A percentile compares a stretch with the other conserved stretches of the same genome.
phyloP scores from a whole-genome alignment of 23 red algal species.

The Pyropia yezoensis region DNA sequence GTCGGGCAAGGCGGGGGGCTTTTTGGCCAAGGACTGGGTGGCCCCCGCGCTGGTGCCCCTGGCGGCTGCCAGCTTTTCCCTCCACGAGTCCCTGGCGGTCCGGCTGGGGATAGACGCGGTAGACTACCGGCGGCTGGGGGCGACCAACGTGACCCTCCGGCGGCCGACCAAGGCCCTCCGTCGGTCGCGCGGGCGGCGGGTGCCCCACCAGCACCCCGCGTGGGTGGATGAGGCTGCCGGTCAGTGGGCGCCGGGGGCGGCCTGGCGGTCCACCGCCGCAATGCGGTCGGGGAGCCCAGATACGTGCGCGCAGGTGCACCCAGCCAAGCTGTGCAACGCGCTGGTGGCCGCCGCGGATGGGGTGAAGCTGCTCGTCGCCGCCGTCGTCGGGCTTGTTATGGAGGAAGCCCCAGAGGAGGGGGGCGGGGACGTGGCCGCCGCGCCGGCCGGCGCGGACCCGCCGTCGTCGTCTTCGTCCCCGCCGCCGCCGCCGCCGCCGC shows the following conservation, averaged over 20 bases:
- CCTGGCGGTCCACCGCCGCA: not conserved
- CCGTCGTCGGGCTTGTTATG: conserved; percentile 14
- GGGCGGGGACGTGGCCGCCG: not conserved
- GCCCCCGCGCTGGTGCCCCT: conserved; percentile 1
- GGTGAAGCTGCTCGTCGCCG: conserved; percentile 7
- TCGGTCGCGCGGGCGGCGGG: too few species aligned
- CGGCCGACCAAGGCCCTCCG: too few species aligned
- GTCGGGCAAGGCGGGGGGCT: conserved; percentile 57
- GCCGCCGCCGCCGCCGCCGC: too few species aligned
- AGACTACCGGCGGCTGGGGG: too few species aligned
- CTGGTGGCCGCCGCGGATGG: conserved; percentile 10
- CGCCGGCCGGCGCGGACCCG: not conserved
- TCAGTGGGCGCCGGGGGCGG: not conserved
- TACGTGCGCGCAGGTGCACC: conserved; percentile 47
- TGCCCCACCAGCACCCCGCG: too few species aligned
- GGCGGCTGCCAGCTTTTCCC: conserved; percentile 17
- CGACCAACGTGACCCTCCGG: too few species aligned
- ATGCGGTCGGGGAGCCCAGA: conserved; percentile 10
- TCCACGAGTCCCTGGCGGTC: conserved; percentile 5
- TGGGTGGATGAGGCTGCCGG: too few species aligned
- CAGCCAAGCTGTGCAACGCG: conserved; percentile 21
- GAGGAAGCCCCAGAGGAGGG: not conserved
- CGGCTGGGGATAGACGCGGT: too few species aligned
- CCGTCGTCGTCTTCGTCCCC: too few species aligned
- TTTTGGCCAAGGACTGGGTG: conserved; percentile 52